Conservation (phyloP, 176 grass and related monocot species). For the Cenchrus purpureus region DNA sequence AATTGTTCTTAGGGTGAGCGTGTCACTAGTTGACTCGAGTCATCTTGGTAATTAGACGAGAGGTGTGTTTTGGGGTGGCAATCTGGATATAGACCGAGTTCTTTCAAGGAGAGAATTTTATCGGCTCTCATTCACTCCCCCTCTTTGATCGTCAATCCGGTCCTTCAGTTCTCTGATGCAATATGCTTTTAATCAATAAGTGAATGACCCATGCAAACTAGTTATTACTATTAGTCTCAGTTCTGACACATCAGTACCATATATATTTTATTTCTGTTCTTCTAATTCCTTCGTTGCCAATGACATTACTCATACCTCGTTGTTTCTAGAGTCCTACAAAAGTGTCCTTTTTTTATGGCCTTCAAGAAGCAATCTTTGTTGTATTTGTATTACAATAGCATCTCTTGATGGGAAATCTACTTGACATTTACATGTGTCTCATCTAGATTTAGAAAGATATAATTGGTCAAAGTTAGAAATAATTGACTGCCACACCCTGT, state of each 20-base stretch:
- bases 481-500: too few relatives aligned
- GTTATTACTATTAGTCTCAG: background rate
- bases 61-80: too few relatives aligned
- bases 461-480: too few relatives aligned
- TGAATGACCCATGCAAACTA: background rate
- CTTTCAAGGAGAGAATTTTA: too few relatives aligned
- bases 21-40: too few relatives aligned
- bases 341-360: background rate
- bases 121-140: too few relatives aligned
- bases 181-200: background rate
- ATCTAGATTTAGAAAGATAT: too few relatives aligned
- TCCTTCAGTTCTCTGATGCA: background rate
- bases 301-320: background rate
- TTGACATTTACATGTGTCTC: background rate
- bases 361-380: background rate
- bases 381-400: background rate
- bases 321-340: background rate
- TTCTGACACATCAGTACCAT: background rate
- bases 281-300: background rate
- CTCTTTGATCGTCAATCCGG: too few relatives aligned
- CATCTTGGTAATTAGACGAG: too few relatives aligned
- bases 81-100: too few relatives aligned
- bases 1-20: too few relatives aligned
- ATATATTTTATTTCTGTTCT: background rate
- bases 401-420: constrained; percentile 14